Conservation (phyloP, 306 rosid genomes). For the Fragaria nilgerrensis region DNA sequence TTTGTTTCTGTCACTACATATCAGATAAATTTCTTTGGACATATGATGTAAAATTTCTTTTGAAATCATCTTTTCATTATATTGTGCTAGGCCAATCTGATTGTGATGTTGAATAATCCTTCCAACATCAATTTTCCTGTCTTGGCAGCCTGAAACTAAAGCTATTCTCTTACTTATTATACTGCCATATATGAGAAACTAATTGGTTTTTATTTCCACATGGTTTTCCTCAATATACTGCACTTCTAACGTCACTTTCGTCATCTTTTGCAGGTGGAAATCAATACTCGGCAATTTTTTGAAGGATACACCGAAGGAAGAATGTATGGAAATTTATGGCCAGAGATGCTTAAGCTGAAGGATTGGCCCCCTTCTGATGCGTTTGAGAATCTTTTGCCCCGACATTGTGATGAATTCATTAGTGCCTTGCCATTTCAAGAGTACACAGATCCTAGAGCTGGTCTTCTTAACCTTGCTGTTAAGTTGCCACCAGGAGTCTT, state of each 20-base stretch:
- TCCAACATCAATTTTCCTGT: background rate
- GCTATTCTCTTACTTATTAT: background rate
- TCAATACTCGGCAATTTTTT: constrained; percentile 57
- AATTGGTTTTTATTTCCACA: background rate
- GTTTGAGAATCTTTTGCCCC: constrained; percentile 83
- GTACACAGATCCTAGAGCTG: constrained; percentile 74
- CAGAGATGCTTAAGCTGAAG: constrained; percentile 90
- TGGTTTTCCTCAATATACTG: constrained; percentile 13
- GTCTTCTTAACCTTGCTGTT: constrained; percentile 77
- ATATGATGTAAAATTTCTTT: background rate
- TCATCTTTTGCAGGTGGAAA: constrained; percentile 63
- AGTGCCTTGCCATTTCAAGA: constrained; percentile 73
- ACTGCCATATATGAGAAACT: background rate
- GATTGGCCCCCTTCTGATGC: constrained; percentile 95
- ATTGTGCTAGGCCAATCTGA: background rate
- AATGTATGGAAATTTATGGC: constrained; percentile 68
- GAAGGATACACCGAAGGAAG: constrained; percentile 75
- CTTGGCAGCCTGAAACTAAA: constrained; percentile 5
- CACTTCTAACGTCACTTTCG: constrained; percentile 17
- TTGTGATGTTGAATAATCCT: background rate
- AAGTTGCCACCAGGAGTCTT: constrained; percentile 69
- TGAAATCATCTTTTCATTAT: background rate
- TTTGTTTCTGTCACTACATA: constrained; percentile 23
- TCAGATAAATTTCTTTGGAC: background rate
- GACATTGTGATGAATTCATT: constrained; percentile 88